Base-by-base conservation (phyloP, 2,329 filamentous ascomycete genomes). In the Metarhizium humberi region DNA sequence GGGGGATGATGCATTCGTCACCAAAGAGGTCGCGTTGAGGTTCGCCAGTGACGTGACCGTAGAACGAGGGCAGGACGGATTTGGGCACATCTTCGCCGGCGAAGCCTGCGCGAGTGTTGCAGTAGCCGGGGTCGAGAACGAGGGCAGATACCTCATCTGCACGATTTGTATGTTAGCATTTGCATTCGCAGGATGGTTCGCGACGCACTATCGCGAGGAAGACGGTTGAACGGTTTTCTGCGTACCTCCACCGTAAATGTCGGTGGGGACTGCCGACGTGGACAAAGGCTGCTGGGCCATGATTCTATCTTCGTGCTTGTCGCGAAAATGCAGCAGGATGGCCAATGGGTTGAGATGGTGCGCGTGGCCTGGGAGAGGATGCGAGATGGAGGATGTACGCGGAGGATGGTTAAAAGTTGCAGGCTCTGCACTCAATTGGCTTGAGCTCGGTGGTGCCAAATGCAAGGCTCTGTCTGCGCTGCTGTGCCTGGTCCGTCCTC, bases 21-120 rank as follows among this genome's bases (percentile, higher is more conserved):
- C 94, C 94, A 65, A 92, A 97, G 57, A 94, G 77, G 55, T 84
- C 77, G 63, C 73, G 75, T 51, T 80, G 77, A 18, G 66, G 61
- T 54, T 73, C 69, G 61, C 64, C 65, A 59, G 70, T 78, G 54
- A 79, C 65, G 66, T 79, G 75, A 54, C 88, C 92, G 74, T 99
- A 99, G 75, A 88, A 90, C 48, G 91, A 94, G 32, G 92, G 92
- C 56, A 95, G 81, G 56, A 97, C 85, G 34, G 90, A 91, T 76
- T 97, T 97, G 63, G 94, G 94, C 0, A 91, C 87, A 74, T 99
- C 94, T 81, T 99, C 95, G 67, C 95, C 94, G 13, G 95, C 95
- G 67, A 97, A 99, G 56, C 94, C 94, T 57, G 92, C 94, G 73
- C 95, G 91, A 45, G 89, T 92, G 63, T 85, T 87, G 67, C 88